phyloP scores from a whole-genome alignment of 2,329 filamentous ascomycete species.

The Nothopassalora personata region DNA sequence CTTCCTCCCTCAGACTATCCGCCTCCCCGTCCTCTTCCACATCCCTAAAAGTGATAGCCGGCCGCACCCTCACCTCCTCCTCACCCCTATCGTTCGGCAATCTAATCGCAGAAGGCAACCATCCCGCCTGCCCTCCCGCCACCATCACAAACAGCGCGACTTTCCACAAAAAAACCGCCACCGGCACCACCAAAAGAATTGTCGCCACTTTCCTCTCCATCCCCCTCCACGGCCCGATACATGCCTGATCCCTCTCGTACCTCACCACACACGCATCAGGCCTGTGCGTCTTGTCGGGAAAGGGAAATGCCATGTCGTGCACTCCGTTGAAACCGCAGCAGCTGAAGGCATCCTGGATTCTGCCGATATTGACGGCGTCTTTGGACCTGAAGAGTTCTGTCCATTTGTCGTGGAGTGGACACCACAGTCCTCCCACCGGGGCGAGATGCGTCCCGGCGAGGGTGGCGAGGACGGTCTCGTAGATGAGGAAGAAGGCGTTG shows the following conservation, averaged over 20 bases:
- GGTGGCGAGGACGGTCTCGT: conserved; percentile 40
- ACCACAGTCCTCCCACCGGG: conserved; percentile 41
- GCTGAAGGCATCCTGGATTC: conserved; percentile 59
- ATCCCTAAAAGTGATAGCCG: conserved; percentile 25
- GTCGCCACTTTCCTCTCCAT: conserved; percentile 51
- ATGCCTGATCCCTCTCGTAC: conserved; percentile 46
- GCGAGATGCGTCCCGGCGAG: conserved; percentile 41
- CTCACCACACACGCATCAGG: conserved; percentile 42
- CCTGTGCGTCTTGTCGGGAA: conserved; percentile 37
- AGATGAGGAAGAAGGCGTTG: conserved; percentile 38
- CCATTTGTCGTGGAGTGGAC: conserved; percentile 56
- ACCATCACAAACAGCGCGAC: conserved; percentile 25
- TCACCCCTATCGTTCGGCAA: conserved; percentile 19
- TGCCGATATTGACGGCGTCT: conserved; percentile 47
- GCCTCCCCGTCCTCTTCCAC: conserved; percentile 23
- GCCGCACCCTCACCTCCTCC: conserved; percentile 5
- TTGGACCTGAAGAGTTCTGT: conserved; percentile 48
- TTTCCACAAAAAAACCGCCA: conserved; percentile 53
- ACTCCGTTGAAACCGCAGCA: conserved; percentile 62
- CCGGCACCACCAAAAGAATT: conserved; percentile 51
- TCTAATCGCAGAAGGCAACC: conserved; percentile 26
- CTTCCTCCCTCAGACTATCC: conserved; percentile 26
- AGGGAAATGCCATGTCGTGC: conserved; percentile 60
- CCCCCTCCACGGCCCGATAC: conserved; percentile 52
- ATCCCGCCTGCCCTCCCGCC: conserved; percentile 25